A percentile compares a stretch with the other conserved stretches of the same genome.
phyloP scores from a whole-genome alignment of 2,329 filamentous ascomycete genomes.

The Neoascochyta sp. region DNA sequence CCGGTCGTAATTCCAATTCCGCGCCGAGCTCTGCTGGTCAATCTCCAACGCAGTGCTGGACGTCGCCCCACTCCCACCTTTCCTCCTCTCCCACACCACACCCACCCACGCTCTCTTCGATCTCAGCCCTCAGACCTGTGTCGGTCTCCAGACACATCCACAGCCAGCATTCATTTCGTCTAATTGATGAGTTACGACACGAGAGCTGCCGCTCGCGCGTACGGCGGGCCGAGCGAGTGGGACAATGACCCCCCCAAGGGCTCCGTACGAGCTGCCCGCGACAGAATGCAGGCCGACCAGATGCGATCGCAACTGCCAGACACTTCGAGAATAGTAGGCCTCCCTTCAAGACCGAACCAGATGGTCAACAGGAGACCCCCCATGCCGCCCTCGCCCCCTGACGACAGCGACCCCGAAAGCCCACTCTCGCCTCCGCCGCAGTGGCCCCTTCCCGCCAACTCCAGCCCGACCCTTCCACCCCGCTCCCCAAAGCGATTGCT shows the following conservation, averaged over 20 bases:
- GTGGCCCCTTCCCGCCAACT: conserved; percentile 46
- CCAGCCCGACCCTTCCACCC: conserved; percentile 20
- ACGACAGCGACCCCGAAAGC: no score
- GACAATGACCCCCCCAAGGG: no score
- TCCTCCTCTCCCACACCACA: no score
- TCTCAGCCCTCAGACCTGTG: conserved; percentile 24
- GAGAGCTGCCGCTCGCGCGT: conserved; percentile 29
- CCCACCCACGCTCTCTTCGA: no score
- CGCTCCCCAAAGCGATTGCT: conserved; percentile 34
- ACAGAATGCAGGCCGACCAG: conserved; percentile 31
- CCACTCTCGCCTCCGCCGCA: conserved; percentile 40
- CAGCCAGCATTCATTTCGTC: conserved; percentile 24
- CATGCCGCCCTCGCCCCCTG: no score
- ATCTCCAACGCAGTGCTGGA: no score
- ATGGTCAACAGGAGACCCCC: conserved; percentile 18
- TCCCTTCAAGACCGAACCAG: conserved; percentile 36
- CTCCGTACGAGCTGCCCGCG: conserved; percentile 37
- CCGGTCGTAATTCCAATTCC: no score
- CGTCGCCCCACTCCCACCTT: no score
- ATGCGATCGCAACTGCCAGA: conserved; percentile 28
- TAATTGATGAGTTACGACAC: conserved; percentile 39
- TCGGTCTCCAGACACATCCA: conserved; percentile 32
- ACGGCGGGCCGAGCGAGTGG: conserved; percentile 26
- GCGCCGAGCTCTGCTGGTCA: no score
- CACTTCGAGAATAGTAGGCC: conserved; percentile 33